Evolutionary conservation across 352 stramenopile genomes (phyloP), one percentile per base, ranked within the genome.

Genomic region (Pythium utonaiense): DNA sequence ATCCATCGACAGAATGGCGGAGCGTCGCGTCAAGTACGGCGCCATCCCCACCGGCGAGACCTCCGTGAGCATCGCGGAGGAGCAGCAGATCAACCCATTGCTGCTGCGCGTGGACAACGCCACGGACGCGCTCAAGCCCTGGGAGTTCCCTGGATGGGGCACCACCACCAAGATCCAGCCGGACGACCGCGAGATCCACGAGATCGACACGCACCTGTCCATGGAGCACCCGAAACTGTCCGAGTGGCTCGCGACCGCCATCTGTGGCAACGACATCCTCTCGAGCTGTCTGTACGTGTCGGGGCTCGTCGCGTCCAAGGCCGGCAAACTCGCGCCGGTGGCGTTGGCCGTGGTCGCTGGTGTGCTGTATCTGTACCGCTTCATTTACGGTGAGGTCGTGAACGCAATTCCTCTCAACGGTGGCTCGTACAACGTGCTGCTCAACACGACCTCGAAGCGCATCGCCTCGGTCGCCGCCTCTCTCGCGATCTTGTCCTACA

Each of bases 251-350:
- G 91, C 95, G 12, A 98, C 95, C 10, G 89, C 91, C 17, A 98
- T 98, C 69, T 98, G 89, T 57, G 95, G 95, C 17, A 98, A 98
- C 70, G 94, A 98, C 62, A 98, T 98, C 71, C 78, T 98, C 54
- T 96, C 86, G 52, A 98, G 88, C 67, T 97, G 85, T 42, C 84
- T 98, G 33, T 97, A 98, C 68, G 83, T 93, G 31, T 92, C 87
- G 53, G 86, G 84, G 0, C 73, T 94, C 12, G 86, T 95, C 36
- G 83, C 87, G 31, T 80, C 88, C 57, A 95, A 90, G 50, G 93
- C 91, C 0, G 93, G 93, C 7, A 96, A 93, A 70, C 75, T 98
- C 34, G 91, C 90, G 12, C 95, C 95, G 0, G 42, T 98, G 17
- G 91, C 87, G 55, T 78, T 98, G 41, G 72, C 82, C 7, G 69